Evolutionary conservation across 495 filamentous ascomycete genomes (phyloP), one percentile per base, ranked within the genome.

Genomic region (Pyronema omphalodes): DNA sequence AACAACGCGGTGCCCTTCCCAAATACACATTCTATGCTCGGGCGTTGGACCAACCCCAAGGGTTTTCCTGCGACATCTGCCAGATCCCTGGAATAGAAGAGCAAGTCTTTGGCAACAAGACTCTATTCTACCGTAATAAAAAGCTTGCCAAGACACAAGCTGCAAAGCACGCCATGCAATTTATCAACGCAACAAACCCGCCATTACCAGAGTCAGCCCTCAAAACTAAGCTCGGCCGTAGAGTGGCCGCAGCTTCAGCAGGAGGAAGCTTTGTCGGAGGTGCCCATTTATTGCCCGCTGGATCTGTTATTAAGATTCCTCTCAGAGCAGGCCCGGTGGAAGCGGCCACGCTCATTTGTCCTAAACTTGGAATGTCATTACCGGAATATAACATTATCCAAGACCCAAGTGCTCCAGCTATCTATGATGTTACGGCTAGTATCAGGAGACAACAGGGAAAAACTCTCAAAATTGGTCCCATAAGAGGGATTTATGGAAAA

Each of bases 141-240:
- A 63, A 58, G 15, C 57, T 50, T 34, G 61, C 61, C 33, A 60
- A 58, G 34, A 37, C 55, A 14, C 61, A 58, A 9, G 61, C 61
- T 3, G 61, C 61, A n/a, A 64, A 63, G 44, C 57, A 35, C 14
- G 61, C 61, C 33, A 57, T 64, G 7, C 52, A 58, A 18, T 64
- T 54, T 51, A 55, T 63, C 18, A 36, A 50, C 17, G 47, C 11
- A 34, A 29, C 23, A 1, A 34, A 50, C 29, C 29, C 18, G 1
- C 9, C 11, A 12, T 12, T 34, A 19, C 23, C 23, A 29, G 23
- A 29, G 23, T 29, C 23, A 29, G 23, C 23, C 23, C 23, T 29
- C 23, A 29, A 29, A 29, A 29, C 23, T 29, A 29, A 29, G 23
- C 23, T 29, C 23, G 23, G 23, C 23, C 23, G 23, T 29, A 29